Evolutionary conservation across 768 basidiomycete genomes (phyloP).

Genomic region (Lactarius quietus): DNA sequence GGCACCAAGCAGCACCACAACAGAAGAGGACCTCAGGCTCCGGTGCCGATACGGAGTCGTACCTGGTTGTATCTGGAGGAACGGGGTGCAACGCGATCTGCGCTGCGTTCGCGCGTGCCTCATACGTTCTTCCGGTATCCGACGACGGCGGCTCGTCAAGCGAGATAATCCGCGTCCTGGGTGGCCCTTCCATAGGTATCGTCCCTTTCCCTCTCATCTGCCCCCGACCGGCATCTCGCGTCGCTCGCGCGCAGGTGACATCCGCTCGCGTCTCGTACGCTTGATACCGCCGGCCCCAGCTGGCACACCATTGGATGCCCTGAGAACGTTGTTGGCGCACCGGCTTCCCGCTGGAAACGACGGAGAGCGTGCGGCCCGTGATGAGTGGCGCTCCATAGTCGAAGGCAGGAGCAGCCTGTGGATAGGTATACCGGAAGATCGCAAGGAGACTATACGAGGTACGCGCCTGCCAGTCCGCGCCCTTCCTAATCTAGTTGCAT

Average conservation of each 20-base stretch:
- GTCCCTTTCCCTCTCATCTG: constrained; percentile 10
- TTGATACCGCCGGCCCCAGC: constrained; percentile 68
- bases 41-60: constrained; percentile 38
- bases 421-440: constrained; percentile 81
- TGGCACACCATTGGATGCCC: constrained; percentile 63
- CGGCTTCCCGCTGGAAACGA: constrained; percentile 62
- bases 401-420: constrained; percentile 82
- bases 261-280: constrained; percentile 84
- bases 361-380: constrained; percentile 71
- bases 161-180: constrained; percentile 89
- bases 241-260: constrained; percentile 57
- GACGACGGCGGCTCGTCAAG: constrained; percentile 96
- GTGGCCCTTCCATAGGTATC: constrained; percentile 79
- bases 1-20: constrained; percentile 33
- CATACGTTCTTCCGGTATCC: constrained; percentile 87
- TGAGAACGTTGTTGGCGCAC: constrained; percentile 73
- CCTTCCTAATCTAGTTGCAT: background rate
- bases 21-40: background rate
- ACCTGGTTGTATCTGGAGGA: constrained; percentile 85
- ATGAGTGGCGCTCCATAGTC: constrained; percentile 90
- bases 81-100: constrained; percentile 93
- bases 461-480: constrained; percentile 4
- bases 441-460: constrained; percentile 91
- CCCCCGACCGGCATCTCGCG: constrained; percentile 9
- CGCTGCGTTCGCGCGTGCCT: constrained; percentile 71